phyloP scores from a whole-genome alignment of 495 filamentous ascomycete genomes.

The Tricharina praecox region DNA sequence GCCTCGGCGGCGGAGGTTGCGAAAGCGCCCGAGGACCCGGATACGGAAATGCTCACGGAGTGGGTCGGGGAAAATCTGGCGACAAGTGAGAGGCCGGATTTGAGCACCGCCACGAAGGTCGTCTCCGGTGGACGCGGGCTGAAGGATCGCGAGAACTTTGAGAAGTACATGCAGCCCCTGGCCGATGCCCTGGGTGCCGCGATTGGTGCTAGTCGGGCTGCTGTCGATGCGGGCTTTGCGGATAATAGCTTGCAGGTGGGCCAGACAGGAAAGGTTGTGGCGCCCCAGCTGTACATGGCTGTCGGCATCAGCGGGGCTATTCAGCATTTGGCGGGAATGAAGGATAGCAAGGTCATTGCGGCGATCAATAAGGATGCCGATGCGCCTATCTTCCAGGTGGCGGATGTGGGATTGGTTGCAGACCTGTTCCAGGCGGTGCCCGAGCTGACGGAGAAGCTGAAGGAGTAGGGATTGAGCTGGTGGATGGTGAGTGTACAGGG shows the following conservation, averaged over 20 bases:
- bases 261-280: slow-evolving; percentile 96
- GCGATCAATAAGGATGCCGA: slow-evolving; percentile 96
- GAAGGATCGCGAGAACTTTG: slow-evolving; percentile 95
- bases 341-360: slow-evolving; percentile 98
- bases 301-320: slow-evolving; percentile 94
- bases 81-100: slow-evolving; percentile 86
- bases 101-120: slow-evolving; percentile 70
- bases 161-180: slow-evolving; percentile 73
- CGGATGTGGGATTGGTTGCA: slow-evolving; percentile 85
- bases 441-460: slow-evolving; percentile 89
- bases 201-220: slow-evolving; percentile 83
- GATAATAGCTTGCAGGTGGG: slow-evolving; percentile 98
- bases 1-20: slow-evolving; percentile 41
- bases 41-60: slow-evolving; percentile 51
- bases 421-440: slow-evolving; percentile 87
- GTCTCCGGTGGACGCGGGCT: slow-evolving; percentile 89
- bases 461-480: slow-evolving; percentile 34
- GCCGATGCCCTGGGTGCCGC: slow-evolving; percentile 85
- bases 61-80: slow-evolving; percentile 91
- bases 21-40: slow-evolving; percentile 49
- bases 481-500: neutral
- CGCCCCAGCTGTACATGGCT: slow-evolving; percentile 85
- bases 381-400: slow-evolving; percentile 95
- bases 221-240: slow-evolving; percentile 95
- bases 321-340: slow-evolving; percentile 98